These are phyloP conservation scores for Acacia confusa DNA, from an alignment of 306 rosid species.

Conservation along the genomic window DNA sequence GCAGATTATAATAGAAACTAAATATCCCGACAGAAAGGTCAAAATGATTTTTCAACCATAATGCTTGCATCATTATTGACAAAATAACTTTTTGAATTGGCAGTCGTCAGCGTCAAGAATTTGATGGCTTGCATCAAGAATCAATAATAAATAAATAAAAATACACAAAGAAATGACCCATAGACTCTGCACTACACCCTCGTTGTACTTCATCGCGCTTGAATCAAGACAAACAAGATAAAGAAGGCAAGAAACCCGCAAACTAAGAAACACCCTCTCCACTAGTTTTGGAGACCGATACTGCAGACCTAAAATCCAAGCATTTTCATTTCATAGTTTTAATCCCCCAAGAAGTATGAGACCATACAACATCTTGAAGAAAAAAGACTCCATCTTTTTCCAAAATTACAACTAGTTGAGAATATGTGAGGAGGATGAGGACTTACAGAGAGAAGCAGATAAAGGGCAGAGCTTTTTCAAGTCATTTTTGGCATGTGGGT, in stretches of 20 bases:
- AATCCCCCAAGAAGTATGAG: neutral
- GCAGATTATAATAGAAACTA: neutral
- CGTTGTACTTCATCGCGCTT: no score
- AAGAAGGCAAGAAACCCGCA: no score
- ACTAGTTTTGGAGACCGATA: neutral
- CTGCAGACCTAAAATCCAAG: slow-evolving; percentile 4
- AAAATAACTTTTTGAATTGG: neutral
- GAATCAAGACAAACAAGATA: no score
- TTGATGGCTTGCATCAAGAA: slow-evolving; percentile 3
- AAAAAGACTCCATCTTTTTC: slow-evolving; percentile 2
- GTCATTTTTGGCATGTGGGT: slow-evolving; percentile 42
- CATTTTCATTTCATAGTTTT: neutral
- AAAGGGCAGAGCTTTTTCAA: slow-evolving; percentile 38
- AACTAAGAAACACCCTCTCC: neutral
- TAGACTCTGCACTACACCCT: no score
- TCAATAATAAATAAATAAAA: neutral
- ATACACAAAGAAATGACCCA: no score
- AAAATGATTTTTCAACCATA: neutral
- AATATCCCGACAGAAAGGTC: neutral
- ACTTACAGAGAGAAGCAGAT: slow-evolving; percentile 43
- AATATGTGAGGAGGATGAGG: slow-evolving; percentile 17
- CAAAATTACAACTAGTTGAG: slow-evolving; percentile 25
- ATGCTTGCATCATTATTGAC: neutral
- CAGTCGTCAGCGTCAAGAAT: neutral
- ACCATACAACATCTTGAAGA: slow-evolving; percentile 4